Evolutionary conservation across 345 rosid genomes (phyloP), one percentile per base, ranked within the genome.

Genomic region (Geranium brycei): DNA sequence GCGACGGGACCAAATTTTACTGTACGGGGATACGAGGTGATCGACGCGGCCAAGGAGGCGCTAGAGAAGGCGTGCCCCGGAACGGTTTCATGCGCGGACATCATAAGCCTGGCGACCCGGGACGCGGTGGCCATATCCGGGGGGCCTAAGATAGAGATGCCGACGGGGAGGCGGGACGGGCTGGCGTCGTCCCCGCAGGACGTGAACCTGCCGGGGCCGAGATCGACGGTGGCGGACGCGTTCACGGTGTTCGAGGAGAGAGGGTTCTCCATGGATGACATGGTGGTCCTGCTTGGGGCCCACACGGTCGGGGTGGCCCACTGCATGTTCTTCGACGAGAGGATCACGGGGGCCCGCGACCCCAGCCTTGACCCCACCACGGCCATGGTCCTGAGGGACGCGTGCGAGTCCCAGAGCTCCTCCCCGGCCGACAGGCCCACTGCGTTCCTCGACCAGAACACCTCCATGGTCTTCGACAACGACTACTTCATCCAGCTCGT

Each of bases 201-300:
- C 4, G 89, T 85, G 31, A 67, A 78, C 83, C 72, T 91, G 65
- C 97, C 91, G 7, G 86, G 77, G 6, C 89, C 93, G n/a, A 19
- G 72, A 4, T n/a, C 66, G 4, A 64, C 81, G 0, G 83, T 86
- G 7, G n/a, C 73, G 0, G 64, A 77, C 40, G 78, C 91, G 0
- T 55, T 71, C 30, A 72, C 74, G 19, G 0, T 38, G 31, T 88
- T 91, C 76, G 66, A 53, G 4, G 62, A 74, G 3, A 83, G 74
- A 71, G 85, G 84, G 0, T 71, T 88, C 61, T 75, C 62, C 5
- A 32, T 77, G n/a, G 60, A 69, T 18, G 91, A 88, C 0, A 88
- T 88, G 93, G 85, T 77, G n/a, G 77, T 83, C 58, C 95, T 86
- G 15, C 67, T 89, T 47, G 95, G 95, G 47, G 93, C 79, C 5